Evolutionary conservation across 148 eudicot species (phyloP).

Genomic region (Cornus kousa): DNA sequence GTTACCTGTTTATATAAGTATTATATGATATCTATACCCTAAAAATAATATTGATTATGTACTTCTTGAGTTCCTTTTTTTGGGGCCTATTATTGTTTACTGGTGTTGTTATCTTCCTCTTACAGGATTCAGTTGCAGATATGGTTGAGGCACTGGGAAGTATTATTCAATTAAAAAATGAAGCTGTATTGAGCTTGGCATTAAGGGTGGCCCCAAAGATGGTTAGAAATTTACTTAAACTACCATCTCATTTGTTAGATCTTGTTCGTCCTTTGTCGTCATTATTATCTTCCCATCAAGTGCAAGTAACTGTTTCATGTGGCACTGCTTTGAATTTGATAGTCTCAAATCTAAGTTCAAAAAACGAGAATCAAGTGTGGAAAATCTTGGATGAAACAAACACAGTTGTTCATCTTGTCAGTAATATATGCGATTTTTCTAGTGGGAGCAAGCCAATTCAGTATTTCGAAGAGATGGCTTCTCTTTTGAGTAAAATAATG

Average conservation of each 20-base stretch:
- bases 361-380: slow-evolving; percentile 56
- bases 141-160: slow-evolving; percentile 59
- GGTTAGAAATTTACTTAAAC: slow-evolving; percentile 50
- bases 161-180: slow-evolving; percentile 53
- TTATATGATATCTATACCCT: background rate
- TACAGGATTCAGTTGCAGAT: slow-evolving; percentile 71
- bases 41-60: no score
- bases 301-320: slow-evolving; percentile 61
- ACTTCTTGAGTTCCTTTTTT: background rate
- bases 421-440: slow-evolving; percentile 36
- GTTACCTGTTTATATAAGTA: background rate
- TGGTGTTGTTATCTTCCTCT: slow-evolving; percentile 13
- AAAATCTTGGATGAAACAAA: slow-evolving; percentile 47
- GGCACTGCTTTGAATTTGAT: slow-evolving; percentile 60
- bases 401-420: slow-evolving; percentile 46
- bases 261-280: slow-evolving; percentile 56
- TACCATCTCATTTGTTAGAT: slow-evolving; percentile 52
- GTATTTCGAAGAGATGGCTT: slow-evolving; percentile 51
- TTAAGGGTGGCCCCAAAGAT: slow-evolving; percentile 58
- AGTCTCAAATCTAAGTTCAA: slow-evolving; percentile 48
- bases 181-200: slow-evolving; percentile 47
- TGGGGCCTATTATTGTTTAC: background rate
- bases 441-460: slow-evolving; percentile 39
- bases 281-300: slow-evolving; percentile 43
- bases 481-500: slow-evolving; percentile 72